Percentiles rank a stretch among this genome's conserved stretches.
These are phyloP conservation scores for Lepidium aucheri DNA, from an alignment of 345 rosid species.

Conservation along the genomic window DNA sequence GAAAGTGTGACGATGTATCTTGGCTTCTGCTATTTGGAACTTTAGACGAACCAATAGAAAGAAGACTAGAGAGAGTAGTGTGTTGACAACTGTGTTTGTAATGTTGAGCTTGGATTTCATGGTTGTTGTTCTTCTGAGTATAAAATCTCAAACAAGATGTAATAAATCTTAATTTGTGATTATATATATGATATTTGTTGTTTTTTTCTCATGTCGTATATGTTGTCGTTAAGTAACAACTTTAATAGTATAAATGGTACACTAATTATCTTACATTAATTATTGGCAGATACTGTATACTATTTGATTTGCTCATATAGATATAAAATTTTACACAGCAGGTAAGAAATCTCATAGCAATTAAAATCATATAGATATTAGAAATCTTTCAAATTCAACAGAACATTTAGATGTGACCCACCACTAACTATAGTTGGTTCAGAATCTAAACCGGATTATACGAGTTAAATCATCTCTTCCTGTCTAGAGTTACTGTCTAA, in stretches of 20 bases:
- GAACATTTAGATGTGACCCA: neutral
- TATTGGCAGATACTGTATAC: too few species aligned
- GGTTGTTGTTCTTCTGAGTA: neutral
- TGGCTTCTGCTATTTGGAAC: neutral
- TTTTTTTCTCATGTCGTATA: neutral
- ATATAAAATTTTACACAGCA: too few species aligned
- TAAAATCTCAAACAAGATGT: neutral
- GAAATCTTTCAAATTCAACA: neutral
- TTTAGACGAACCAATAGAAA: neutral
- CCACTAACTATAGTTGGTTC: neutral
- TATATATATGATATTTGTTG: neutral
- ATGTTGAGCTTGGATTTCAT: slow-evolving; percentile 5
- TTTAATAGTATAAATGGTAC: too few species aligned
- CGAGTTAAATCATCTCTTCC: neutral
- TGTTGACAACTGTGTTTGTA: neutral
- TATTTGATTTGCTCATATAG: too few species aligned
- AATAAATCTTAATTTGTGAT: neutral
- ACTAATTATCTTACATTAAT: too few species aligned
- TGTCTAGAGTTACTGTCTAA: neutral
- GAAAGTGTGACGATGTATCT: slow-evolving; percentile 21
- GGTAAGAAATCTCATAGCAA: too few species aligned
- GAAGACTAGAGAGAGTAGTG: neutral
- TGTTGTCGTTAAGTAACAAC: neutral
- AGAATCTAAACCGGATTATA: neutral
- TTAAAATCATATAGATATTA: too few species aligned